Evolutionary conservation across 257 asterid species (phyloP).

Genomic region (Scutellaria minor): DNA sequence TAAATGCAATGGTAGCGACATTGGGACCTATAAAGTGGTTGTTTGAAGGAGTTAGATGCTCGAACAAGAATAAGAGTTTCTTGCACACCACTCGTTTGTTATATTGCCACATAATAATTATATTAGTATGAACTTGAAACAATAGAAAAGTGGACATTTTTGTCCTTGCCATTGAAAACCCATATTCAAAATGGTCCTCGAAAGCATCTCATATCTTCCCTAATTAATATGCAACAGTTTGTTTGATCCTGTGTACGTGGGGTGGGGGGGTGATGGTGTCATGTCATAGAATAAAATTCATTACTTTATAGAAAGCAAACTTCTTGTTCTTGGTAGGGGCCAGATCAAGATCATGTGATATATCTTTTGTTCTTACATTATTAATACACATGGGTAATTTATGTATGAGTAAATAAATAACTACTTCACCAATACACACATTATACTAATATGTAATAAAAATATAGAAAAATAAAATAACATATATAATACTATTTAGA

Average conservation of each 20-base stretch:
- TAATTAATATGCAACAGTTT: conserved; percentile 33
- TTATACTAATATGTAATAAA: too few relatives aligned
- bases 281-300: background rate
- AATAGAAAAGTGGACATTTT: conserved; percentile 8
- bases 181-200: conserved; percentile 35
- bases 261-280: background rate
- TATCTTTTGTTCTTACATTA: too few relatives aligned
- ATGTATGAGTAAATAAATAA: too few relatives aligned
- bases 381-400: too few relatives aligned
- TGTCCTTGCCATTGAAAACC: conserved; percentile 32
- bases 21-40: conserved; percentile 21
- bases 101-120: conserved; percentile 8
- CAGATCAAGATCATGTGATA: too few relatives aligned
- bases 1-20: conserved; percentile 29
- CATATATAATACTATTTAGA: too few relatives aligned
- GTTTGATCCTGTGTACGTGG: conserved; percentile 5
- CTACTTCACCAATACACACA: too few relatives aligned
- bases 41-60: conserved; percentile 18
- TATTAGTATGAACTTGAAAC: background rate
- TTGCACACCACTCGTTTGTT: conserved; percentile 38
- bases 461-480: too few relatives aligned
- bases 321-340: too few relatives aligned
- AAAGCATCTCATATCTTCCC: conserved; percentile 27
- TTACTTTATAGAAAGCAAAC: too few relatives aligned
- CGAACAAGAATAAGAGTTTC: conserved; percentile 37